Conservation (phyloP, 768 basidiomycete genomes). For the Lentinus brumalis region DNA sequence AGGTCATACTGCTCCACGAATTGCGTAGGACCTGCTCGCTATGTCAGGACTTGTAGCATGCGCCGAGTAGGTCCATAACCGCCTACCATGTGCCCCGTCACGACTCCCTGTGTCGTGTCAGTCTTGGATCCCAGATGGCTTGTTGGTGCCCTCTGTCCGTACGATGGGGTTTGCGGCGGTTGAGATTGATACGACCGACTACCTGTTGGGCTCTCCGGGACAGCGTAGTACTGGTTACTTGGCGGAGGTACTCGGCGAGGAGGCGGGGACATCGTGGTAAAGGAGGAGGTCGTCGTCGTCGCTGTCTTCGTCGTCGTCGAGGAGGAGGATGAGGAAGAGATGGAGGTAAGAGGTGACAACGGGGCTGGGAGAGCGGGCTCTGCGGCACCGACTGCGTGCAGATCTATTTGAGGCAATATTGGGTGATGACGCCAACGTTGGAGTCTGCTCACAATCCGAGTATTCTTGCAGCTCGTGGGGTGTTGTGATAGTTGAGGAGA, state of each 20-base stretch:
- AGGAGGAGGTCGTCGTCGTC: background rate
- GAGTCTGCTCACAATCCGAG: background rate
- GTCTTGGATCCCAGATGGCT: conserved; percentile 36
- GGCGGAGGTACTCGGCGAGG: conserved; percentile 45
- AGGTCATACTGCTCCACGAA: conserved; percentile 55
- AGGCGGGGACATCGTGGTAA: conserved; percentile 36
- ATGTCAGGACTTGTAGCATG: background rate
- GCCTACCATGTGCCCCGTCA: conserved; percentile 73
- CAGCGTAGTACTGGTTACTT: conserved; percentile 62
- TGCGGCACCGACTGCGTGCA: conserved; percentile 15
- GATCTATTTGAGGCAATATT: background rate
- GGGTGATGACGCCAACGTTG: background rate
- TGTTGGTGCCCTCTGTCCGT: conserved; percentile 21
- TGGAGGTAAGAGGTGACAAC: background rate
- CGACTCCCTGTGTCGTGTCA: conserved; percentile 76
- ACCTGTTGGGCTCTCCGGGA: conserved; percentile 58
- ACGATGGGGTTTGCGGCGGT: conserved; percentile 14
- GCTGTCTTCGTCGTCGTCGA: too few species aligned
- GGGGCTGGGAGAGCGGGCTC: background rate
- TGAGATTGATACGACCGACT: conserved; percentile 32
- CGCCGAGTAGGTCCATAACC: conserved; percentile 91
- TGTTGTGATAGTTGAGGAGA: too few species aligned
- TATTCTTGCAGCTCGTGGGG: too few species aligned
- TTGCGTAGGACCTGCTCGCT: background rate
- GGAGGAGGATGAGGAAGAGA: too few species aligned